phyloP scores from a whole-genome alignment of 1,139 yeast genomes.

The Scheffersomyces stambukii region DNA sequence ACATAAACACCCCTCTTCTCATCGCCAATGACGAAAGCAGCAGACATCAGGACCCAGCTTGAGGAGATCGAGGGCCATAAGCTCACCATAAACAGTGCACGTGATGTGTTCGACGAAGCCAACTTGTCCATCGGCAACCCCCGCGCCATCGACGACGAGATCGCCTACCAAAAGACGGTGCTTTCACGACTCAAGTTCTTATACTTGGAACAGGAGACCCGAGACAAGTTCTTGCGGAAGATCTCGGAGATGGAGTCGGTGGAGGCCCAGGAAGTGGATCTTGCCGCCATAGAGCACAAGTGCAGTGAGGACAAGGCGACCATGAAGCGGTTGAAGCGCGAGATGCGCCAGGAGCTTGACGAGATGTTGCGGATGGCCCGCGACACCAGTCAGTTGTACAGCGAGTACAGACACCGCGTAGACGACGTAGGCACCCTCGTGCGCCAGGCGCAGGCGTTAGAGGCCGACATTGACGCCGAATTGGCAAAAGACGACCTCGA shows the following conservation, averaged over 20 bases:
- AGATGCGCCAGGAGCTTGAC: conserved; percentile 15
- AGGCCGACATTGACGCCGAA: conserved; percentile 15
- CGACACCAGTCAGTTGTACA: conserved; percentile 16
- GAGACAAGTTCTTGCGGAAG: conserved; percentile 52
- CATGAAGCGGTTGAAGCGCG: conserved; percentile 16
- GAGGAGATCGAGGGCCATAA: no score
- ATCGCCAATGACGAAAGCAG: no score
- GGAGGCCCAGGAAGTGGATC: conserved; percentile 13
- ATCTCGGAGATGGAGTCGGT: conserved; percentile 6
- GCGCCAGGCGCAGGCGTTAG: conserved; percentile 15
- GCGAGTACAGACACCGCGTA: conserved; percentile 12
- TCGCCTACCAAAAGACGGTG: conserved; percentile 31
- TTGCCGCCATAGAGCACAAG: conserved; percentile 15
- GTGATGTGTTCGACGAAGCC: no score
- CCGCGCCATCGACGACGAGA: conserved; percentile 24
- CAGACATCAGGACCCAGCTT: no score
- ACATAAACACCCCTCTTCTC: no score
- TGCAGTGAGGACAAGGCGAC: conserved; percentile 15
- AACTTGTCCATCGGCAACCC: conserved; percentile 17
- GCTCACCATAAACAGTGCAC: no score
- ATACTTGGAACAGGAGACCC: conserved; percentile 64
- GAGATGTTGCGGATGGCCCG: conserved; percentile 17
- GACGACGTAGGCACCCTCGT: conserved; percentile 12
- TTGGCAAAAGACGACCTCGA: conserved; percentile 8
- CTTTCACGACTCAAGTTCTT: conserved; percentile 54